Percentiles rank a stretch among this genome's conserved stretches.
These are phyloP conservation scores for Tolypocladium endophyticum DNA, from an alignment of 2,329 filamentous ascomycete species.

Conservation along the genomic window DNA sequence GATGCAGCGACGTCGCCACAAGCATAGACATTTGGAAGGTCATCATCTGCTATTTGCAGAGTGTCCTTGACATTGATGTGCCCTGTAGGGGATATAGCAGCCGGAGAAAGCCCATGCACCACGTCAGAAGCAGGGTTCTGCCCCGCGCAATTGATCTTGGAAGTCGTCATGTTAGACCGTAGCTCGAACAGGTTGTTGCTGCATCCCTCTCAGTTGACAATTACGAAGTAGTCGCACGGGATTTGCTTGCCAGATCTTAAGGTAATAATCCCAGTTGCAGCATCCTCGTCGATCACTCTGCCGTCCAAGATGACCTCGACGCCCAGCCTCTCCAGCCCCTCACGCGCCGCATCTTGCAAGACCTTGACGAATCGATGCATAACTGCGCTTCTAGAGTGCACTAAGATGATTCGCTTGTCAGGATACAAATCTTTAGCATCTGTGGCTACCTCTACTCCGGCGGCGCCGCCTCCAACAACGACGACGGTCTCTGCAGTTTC, in stretches of 20 bases:
- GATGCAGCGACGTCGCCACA: constrained; percentile 54
- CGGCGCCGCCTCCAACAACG: constrained; percentile 48
- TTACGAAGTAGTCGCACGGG: constrained; percentile 39
- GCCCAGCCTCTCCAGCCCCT: constrained; percentile 33
- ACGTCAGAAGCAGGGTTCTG: constrained; percentile 46
- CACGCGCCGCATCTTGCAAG: constrained; percentile 26
- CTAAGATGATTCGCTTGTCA: constrained; percentile 42
- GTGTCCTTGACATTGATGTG: constrained; percentile 44
- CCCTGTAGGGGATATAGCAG: constrained; percentile 32
- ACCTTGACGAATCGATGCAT: constrained; percentile 40
- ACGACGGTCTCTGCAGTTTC: constrained; percentile 31
- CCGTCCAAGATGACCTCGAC: constrained; percentile 42
- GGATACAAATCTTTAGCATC: constrained; percentile 48
- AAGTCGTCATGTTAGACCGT: not conserved
- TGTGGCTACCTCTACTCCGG: constrained; percentile 49
- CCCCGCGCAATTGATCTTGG: constrained; percentile 47
- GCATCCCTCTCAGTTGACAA: constrained; percentile 3
- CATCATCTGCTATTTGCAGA: constrained; percentile 41
- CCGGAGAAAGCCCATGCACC: constrained; percentile 29
- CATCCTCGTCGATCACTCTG: constrained; percentile 27
- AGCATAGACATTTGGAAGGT: constrained; percentile 43
- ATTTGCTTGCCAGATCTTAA: constrained; percentile 33
- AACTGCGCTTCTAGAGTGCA: constrained; percentile 44
- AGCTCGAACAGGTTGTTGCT: not conserved
- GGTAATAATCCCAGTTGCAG: constrained; percentile 25